Evolutionary conservation across 2,329 filamentous ascomycete species (phyloP), one percentile per base, ranked within the genome.

Genomic region (Verruconis gallopava): DNA sequence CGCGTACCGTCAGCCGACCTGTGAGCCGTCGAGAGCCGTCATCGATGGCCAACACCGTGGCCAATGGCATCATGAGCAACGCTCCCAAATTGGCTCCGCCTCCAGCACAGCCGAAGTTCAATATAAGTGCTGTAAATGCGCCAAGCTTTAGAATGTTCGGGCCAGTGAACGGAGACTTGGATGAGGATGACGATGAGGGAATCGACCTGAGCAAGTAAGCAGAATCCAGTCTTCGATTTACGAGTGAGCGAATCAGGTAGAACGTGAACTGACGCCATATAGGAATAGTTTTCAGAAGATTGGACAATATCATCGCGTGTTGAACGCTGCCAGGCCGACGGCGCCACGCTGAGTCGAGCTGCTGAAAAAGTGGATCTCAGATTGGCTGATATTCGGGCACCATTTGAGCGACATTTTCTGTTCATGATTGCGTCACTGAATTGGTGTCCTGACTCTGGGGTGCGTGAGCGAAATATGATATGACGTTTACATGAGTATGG

Each of bases 1-100:
- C 22, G 35, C 45, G 45, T 17, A 47, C 45, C 5, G 37, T 47
- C 15, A 38, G 32, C 21, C 37, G 45, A 12, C 44, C 45, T 5
- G 45, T 42, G 17, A 47, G 45, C 22, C 25, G 44, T n/a, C 42
- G 42, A 14, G 41, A 35, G 22, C 28, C 21, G 11, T 25, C 33
- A 36, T 25, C 38, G 35, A 25, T 30, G n/a, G 19, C 20, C 15
- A 20, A 20, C 11, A 13, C 37, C 9, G 33, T 21, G 13, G 30
- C 40, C 13, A 18, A 36, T 3, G n/a, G n/a, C n/a, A n/a, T n/a
- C n/a, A n/a, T n/a, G n/a, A n/a, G n/a, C n/a, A n/a, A n/a, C n/a
- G 25, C 9, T 9, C 36, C 41, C 5, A 38, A 28, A 33, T 38
- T 38, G 14, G 34, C 41, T 4, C 21, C 41, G 12, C 34, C 41